Percentiles rank a stretch among this genome's conserved stretches.
phyloP scores from a whole-genome alignment of 176 grass and related monocot species.

The Secale cereale region DNA sequence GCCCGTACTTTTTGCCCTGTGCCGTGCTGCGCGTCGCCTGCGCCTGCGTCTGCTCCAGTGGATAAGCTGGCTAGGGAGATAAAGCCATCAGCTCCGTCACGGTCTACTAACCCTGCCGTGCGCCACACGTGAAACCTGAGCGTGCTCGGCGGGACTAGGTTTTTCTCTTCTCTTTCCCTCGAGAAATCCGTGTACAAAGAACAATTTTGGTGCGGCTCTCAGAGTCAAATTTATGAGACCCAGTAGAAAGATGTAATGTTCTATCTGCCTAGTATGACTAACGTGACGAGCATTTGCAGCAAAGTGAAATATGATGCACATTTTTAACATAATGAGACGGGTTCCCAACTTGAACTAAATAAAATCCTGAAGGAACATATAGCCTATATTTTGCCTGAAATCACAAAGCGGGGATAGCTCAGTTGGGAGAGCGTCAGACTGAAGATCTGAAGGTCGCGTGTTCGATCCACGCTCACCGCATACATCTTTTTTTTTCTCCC shows the following conservation, averaged over 20 bases:
- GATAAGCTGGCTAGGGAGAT: not conserved
- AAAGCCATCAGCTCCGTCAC: not conserved
- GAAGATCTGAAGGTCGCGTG: constrained; percentile 95
- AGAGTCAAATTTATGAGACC: too few relatives aligned
- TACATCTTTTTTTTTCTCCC: not conserved
- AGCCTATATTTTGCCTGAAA: too few relatives aligned
- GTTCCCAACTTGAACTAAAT: too few relatives aligned
- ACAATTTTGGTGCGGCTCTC: not conserved
- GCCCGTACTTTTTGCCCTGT: not conserved
- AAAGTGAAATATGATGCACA: too few relatives aligned
- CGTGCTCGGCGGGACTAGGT: not conserved
- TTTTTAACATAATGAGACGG: too few relatives aligned
- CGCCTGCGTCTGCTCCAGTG: not conserved
- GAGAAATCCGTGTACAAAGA: not conserved
- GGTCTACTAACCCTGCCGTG: not conserved
- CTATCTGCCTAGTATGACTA: too few relatives aligned
- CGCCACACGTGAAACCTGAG: not conserved
- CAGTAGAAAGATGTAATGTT: too few relatives aligned
- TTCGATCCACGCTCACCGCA: constrained; percentile 84
- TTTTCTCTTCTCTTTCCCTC: not conserved
- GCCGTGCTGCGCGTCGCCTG: not conserved
- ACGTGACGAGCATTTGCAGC: too few relatives aligned
- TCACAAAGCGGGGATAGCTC: constrained; percentile 69
- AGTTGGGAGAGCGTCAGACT: constrained; percentile 98
- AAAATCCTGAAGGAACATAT: too few relatives aligned